Evolutionary conservation across 2,329 filamentous ascomycete genomes (phyloP).

Genomic region (Colletotrichum cuscutae): DNA sequence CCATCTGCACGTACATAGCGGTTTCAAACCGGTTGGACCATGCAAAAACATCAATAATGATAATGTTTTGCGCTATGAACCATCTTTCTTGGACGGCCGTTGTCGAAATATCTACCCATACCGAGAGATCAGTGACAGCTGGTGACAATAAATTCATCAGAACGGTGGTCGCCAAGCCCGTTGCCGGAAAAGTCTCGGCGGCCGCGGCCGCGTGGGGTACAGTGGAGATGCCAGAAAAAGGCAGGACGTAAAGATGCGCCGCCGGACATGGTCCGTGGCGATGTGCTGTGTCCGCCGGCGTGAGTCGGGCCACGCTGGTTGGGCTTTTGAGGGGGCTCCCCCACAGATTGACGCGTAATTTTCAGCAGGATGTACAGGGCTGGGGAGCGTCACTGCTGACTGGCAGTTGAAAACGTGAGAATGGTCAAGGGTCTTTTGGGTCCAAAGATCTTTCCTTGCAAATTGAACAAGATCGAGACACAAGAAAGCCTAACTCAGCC

Average conservation of each 20-base stretch:
- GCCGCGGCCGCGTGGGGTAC: neutral
- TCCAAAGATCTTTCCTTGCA: neutral
- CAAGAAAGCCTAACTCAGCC: constrained; percentile 21
- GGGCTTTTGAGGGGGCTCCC: constrained; percentile 3
- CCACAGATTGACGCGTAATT: constrained; percentile 33
- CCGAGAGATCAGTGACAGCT: neutral
- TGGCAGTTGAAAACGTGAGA: neutral
- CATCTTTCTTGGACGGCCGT: neutral
- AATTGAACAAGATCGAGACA: neutral
- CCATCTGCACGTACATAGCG: constrained; percentile 7
- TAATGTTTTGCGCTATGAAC: constrained; percentile 22
- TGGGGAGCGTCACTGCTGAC: neutral
- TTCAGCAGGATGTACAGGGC: constrained; percentile 13
- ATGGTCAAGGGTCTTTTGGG: neutral
- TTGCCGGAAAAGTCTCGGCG: constrained; percentile 20
- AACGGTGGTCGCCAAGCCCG: constrained; percentile 20
- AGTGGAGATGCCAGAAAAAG: neutral
- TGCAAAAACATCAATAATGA: constrained; percentile 17
- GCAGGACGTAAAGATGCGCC: neutral
- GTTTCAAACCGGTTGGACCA: neutral
- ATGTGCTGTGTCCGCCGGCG: constrained; percentile 3
- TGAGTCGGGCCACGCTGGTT: constrained; percentile 11
- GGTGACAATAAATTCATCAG: neutral
- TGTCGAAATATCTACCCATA: neutral
- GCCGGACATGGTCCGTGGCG: constrained; percentile 17